phyloP scores from a whole-genome alignment of 208 protist genomes.

The Wallacemonas sp. region DNA sequence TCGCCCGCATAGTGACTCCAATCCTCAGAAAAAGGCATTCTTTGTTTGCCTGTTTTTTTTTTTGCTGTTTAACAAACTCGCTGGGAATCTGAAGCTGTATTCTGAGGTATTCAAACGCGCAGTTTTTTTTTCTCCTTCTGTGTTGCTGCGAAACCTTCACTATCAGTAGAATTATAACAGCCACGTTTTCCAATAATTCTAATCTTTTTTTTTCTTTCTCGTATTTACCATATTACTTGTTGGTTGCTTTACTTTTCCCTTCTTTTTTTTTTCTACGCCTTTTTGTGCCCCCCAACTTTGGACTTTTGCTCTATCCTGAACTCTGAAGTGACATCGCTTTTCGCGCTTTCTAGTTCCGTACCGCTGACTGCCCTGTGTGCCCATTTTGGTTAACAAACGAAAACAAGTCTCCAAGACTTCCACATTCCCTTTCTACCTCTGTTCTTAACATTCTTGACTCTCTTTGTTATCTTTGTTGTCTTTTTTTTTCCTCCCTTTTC shows the following conservation, averaged over 20 bases:
- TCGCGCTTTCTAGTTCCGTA: too few relatives aligned
- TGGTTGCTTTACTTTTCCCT: not conserved
- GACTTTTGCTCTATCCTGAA: too few relatives aligned
- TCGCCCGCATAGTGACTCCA: too few relatives aligned
- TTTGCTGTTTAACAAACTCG: not conserved
- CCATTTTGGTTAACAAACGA: too few relatives aligned
- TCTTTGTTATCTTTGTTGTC: not conserved
- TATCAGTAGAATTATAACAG: too few relatives aligned
- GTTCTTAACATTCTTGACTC: not conserved
- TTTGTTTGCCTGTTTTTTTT: not conserved
- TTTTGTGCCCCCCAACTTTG: too few relatives aligned
- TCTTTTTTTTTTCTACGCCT: not conserved
- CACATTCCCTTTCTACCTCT: not conserved
- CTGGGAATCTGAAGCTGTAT: too few relatives aligned
- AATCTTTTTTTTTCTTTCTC: not conserved
- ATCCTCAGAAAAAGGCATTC: too few relatives aligned
- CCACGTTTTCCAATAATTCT: not conserved
- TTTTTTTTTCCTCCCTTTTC: not conserved
- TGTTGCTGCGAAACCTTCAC: not conserved
- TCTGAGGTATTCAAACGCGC: too few relatives aligned
- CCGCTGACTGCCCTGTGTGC: too few relatives aligned
- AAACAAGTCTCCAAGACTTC: not conserved
- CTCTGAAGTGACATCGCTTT: too few relatives aligned
- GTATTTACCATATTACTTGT: too few relatives aligned
- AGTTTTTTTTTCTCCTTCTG: slow-evolving; percentile 8